A percentile compares a stretch with the other conserved stretches of the same genome.
These are phyloP conservation scores for Nigrospora oryzae DNA, from an alignment of 2,329 filamentous ascomycete species.

Conservation along the genomic window DNA sequence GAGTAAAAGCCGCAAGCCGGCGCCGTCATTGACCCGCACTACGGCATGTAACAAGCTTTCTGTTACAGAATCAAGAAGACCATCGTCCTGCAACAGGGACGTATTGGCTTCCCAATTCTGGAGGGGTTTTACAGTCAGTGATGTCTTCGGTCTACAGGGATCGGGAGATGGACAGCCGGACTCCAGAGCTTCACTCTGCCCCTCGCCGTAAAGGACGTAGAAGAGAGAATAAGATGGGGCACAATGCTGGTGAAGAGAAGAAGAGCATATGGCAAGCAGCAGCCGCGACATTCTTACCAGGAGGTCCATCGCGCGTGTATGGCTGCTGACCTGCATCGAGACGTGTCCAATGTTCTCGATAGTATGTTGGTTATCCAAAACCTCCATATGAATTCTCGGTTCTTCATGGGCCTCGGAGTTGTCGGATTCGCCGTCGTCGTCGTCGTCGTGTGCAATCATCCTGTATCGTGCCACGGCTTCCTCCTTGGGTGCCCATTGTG, in stretches of 20 bases:
- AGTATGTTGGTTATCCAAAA: constrained; percentile 61
- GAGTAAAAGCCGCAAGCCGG: constrained; percentile 49
- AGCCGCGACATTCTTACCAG: constrained; percentile 24
- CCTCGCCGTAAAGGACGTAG: no score
- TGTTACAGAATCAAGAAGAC: no score
- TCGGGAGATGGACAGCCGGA: no score
- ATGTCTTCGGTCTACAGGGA: no score
- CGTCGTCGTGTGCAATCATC: constrained; percentile 23
- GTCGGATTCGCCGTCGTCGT: constrained; percentile 26
- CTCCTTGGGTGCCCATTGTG: constrained; percentile 56
- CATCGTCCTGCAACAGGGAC: no score
- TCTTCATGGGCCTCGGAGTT: constrained; percentile 23
- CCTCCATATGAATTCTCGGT: constrained; percentile 39
- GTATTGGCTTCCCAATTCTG: no score
- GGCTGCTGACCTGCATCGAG: constrained; percentile 59
- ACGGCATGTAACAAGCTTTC: constrained; percentile 31
- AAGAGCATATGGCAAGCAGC: constrained; percentile 15
- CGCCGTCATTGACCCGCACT: constrained; percentile 42
- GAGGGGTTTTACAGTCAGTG: no score
- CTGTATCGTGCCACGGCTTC: constrained; percentile 41
- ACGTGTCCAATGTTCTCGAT: constrained; percentile 68
- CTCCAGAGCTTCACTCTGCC: no score
- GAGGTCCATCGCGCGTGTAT: constrained; percentile 43
- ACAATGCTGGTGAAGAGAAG: constrained; percentile 12
- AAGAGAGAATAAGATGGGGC: no score